Conservation (phyloP, 495 filamentous ascomycete genomes). For the Rostrohypoxylon terebratum region DNA sequence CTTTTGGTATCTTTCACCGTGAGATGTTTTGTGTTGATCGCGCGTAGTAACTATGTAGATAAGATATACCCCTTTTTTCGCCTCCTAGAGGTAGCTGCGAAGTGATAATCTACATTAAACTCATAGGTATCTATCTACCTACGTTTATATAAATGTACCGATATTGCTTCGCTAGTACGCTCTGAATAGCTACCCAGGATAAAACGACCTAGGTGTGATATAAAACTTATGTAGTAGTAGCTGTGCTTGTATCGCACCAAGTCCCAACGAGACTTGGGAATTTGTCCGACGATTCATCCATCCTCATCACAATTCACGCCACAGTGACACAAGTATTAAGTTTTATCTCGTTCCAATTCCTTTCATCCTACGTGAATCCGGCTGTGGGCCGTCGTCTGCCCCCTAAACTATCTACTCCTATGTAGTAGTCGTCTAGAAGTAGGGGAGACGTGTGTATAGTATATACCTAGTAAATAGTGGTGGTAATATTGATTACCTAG, state of each 20-base stretch:
- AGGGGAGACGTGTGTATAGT: not conserved
- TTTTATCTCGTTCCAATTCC: not conserved
- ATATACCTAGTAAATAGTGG: not conserved
- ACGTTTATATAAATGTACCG: not conserved
- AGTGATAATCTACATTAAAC: not conserved
- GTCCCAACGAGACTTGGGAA: not conserved
- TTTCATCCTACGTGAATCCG: conserved; percentile 1
- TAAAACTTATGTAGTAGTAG: too few relatives aligned
- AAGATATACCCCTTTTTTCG: not conserved
- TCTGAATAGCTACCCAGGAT: not conserved
- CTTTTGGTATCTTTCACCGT: not conserved
- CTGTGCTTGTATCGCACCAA: not conserved
- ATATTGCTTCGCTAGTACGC: not conserved
- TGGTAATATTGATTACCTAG: too few relatives aligned
- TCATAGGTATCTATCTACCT: too few relatives aligned
- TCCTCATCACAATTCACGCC: not conserved
- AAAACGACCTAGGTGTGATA: too few relatives aligned
- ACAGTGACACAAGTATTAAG: too few relatives aligned
- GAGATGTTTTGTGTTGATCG: not conserved
- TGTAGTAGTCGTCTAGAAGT: too few relatives aligned
- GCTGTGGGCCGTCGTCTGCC: not conserved
- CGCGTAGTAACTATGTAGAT: not conserved
- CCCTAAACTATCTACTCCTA: not conserved
- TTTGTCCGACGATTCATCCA: not conserved
- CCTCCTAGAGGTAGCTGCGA: too few relatives aligned